Base-by-base conservation (phyloP, 1,284 basidiomycete genomes). In the Cryptococcus jaspeensis region DNA sequence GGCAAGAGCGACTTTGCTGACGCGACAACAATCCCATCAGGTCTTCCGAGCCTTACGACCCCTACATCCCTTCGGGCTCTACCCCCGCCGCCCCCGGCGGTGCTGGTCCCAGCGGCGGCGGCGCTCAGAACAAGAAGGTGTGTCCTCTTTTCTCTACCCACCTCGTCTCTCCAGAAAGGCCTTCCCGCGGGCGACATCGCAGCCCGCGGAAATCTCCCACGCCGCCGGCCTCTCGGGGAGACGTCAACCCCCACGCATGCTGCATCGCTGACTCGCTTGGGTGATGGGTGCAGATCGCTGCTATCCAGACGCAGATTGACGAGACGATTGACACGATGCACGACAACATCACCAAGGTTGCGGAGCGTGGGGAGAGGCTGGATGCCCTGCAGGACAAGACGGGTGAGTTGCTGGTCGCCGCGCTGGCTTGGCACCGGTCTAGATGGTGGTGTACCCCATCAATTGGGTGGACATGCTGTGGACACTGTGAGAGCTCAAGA, bases 301-400 rank as follows among this genome's bases (percentile, higher is more conserved):
- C 88, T 55, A 94, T 97, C 68, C 92, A 97, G 78, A 84, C 84
- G 35, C 92, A 97, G 79, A 96, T 97, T 67, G 91, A 97, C 73
- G 88, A 91, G 72, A 96, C 92, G 37, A 91, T 95, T 60, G 90
- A 88, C 36, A 58, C 64, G 71, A 98, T 98, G 95, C 84, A 92
- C 72, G 92, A 97, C 70, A 99, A 98, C 80, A 97, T 98, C 70
- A 90, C 87, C 66, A 92, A 92, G 78, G 69, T 97, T 36, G 90
- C 92, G 22, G 93, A 98, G 81, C 83, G 95, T 73, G 94, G 94
- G 70, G 95, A 98, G 80, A 81, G 92, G 64, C 81, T 99, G 61
- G 93, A 98, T 75, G 88, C 89, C 54, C 81, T 98, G 65, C 95
- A 98, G 80, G 93, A 97, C 81, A 98, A 98, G 84, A 98, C 95